phyloP scores from a whole-genome alignment of 345 rosid species.

The Luvunga scandens region DNA sequence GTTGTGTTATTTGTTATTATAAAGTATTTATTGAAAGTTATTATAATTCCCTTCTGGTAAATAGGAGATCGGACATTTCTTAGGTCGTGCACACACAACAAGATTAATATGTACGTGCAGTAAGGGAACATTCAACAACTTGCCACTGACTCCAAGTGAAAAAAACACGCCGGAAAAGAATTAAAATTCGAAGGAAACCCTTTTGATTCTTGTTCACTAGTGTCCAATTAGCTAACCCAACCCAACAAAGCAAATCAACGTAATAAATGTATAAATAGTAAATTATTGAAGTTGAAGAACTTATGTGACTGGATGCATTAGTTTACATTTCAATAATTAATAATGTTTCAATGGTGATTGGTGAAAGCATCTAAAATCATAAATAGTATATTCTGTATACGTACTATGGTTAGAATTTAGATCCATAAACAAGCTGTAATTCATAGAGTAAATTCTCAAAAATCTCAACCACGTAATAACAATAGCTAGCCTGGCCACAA shows the following conservation, averaged over 20 bases:
- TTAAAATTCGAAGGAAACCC: not conserved
- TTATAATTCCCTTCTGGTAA: no score
- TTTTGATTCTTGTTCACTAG: conserved; percentile 7
- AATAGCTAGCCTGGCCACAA: not conserved
- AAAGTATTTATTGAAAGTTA: no score
- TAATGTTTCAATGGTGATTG: not conserved
- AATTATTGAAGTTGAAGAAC: not conserved
- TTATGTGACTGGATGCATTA: not conserved
- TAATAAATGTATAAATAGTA: not conserved
- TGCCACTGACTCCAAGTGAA: no score
- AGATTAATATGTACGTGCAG: not conserved
- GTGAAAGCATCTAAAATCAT: not conserved
- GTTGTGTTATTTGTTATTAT: no score
- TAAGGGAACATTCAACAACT: no score
- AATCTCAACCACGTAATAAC: not conserved
- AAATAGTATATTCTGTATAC: not conserved
- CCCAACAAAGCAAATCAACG: not conserved
- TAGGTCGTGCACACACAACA: not conserved
- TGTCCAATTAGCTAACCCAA: not conserved
- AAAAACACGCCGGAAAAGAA: not conserved
- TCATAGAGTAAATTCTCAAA: not conserved
- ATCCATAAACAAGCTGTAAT: not conserved
- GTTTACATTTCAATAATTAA: not conserved
- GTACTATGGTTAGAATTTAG: not conserved
- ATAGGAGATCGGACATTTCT: no score